Conservation (phyloP, 129 eudicot species). For the Flaveria bidentis region DNA sequence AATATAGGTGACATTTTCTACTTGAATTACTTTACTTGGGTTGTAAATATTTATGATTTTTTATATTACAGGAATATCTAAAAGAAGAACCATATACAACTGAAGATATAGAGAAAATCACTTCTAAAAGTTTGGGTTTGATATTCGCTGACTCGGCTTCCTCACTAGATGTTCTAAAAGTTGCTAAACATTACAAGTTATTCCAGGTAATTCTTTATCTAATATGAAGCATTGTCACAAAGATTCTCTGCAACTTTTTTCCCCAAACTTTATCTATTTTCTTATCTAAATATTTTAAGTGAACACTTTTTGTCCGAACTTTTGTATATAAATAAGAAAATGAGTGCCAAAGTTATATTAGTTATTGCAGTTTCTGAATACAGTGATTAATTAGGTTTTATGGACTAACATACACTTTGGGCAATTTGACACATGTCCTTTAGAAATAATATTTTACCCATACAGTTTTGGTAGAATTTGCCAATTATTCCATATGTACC, state of each 20-base stretch:
- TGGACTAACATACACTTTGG: too few relatives aligned
- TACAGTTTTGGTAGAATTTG: too few relatives aligned
- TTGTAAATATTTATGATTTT: neutral
- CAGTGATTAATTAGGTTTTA: neutral
- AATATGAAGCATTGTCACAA: constrained; percentile 1
- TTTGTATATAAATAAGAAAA: too few relatives aligned
- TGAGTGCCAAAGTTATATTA: neutral
- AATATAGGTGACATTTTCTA: neutral
- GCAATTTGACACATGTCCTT: neutral
- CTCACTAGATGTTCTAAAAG: constrained; percentile 74
- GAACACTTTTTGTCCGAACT: neutral
- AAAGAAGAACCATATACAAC: constrained; percentile 73
- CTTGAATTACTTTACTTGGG: neutral
- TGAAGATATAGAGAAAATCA: constrained; percentile 67
- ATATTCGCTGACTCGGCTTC: constrained; percentile 65
- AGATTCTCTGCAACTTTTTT: neutral
- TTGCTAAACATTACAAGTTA: constrained; percentile 66
- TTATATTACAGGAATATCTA: constrained; percentile 42
- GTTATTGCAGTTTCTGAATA: neutral
- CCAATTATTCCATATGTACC: too few relatives aligned
- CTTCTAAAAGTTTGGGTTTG: constrained; percentile 47
- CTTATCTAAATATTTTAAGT: neutral
- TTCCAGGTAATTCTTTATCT: constrained; percentile 43
- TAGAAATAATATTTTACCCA: too few relatives aligned
- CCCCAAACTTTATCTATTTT: neutral